phyloP scores from a whole-genome alignment of 306 rosid genomes.

The Prunus mume region DNA sequence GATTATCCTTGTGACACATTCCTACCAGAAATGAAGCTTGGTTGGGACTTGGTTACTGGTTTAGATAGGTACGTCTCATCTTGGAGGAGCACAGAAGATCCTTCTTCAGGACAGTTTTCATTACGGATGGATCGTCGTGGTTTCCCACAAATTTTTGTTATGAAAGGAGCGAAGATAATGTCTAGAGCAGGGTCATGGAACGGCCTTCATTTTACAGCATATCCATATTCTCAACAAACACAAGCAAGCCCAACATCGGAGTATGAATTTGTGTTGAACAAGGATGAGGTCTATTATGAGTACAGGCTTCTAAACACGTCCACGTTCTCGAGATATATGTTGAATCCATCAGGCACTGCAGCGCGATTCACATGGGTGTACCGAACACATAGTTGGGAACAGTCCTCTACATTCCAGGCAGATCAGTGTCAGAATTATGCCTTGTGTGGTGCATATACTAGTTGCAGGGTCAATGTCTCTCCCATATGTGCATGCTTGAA shows the following conservation, averaged over 20 bases:
- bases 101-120: slow-evolving; percentile 40
- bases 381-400: not conserved
- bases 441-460: slow-evolving; percentile 42
- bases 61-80: slow-evolving; percentile 23
- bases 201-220: not conserved
- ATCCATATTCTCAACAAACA: not conserved
- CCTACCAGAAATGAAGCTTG: slow-evolving; percentile 24
- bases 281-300: slow-evolving; percentile 37
- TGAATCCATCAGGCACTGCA: too few species aligned
- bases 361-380: too few species aligned
- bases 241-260: slow-evolving; percentile 22
- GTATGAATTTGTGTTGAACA: slow-evolving; percentile 15
- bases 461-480: slow-evolving; percentile 18
- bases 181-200: not conserved
- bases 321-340: slow-evolving; percentile 30
- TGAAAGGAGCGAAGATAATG: slow-evolving; percentile 31
- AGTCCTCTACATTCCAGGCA: not conserved
- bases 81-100: slow-evolving; percentile 47
- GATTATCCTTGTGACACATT: slow-evolving; percentile 24
- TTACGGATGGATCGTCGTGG: not conserved
- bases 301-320: slow-evolving; percentile 30
- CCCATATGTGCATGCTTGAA: slow-evolving; percentile 43
- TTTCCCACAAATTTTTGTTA: slow-evolving; percentile 26
- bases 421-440: slow-evolving; percentile 42
- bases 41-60: slow-evolving; percentile 37